Evolutionary conservation across 2,329 filamentous ascomycete genomes (phyloP).

Genomic region (Sarocladiaceae sp.): DNA sequence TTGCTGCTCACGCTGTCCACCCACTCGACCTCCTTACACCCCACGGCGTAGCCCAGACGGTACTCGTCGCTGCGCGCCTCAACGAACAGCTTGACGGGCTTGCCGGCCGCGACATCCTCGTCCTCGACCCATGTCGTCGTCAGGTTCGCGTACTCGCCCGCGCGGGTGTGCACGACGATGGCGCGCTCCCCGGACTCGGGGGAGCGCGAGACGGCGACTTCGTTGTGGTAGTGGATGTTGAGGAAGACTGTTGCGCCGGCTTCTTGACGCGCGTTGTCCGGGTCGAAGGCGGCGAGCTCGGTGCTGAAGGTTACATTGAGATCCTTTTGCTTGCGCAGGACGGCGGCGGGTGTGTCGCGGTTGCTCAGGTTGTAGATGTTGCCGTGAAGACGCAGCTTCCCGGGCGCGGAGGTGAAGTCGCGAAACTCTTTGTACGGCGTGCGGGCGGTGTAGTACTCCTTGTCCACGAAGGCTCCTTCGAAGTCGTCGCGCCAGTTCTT

Average conservation of each 20-base stretch:
- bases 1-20: slow-evolving; percentile 1
- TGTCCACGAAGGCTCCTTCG: not conserved
- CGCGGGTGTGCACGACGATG: not conserved
- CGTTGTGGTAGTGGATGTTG: not conserved
- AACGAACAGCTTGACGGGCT: not conserved
- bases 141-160: not conserved
- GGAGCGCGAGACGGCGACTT: not conserved
- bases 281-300: not conserved
- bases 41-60: not conserved
- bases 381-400: slow-evolving; percentile 23
- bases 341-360: slow-evolving; percentile 21
- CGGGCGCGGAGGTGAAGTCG: not conserved
- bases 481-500: slow-evolving; percentile 2
- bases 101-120: not conserved
- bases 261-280: not conserved
- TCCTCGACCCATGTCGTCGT: slow-evolving; percentile 1
- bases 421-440: slow-evolving; percentile 13
- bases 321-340: slow-evolving; percentile 23
- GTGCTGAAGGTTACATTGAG: slow-evolving; percentile 22
- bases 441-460: slow-evolving; percentile 6
- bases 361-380: slow-evolving; percentile 22
- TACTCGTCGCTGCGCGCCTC: slow-evolving; percentile 1
- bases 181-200: not conserved
- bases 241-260: not conserved
- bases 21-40: not conserved